A percentile compares a stretch with the other conserved stretches of the same genome.
phyloP scores from a whole-genome alignment of 345 rosid species.

The Salix exigua region DNA sequence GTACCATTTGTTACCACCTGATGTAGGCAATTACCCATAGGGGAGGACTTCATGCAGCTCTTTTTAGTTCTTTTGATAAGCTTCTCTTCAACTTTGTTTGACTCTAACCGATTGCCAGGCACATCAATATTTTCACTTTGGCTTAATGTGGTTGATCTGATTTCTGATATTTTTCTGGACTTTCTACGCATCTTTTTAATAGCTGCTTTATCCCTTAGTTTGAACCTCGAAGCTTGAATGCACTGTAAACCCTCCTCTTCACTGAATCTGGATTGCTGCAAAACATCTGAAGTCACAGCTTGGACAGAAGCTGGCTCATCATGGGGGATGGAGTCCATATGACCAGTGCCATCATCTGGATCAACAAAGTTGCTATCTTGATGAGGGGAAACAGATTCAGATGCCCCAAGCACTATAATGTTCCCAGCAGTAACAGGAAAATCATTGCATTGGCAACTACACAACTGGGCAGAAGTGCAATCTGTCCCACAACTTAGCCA shows the following conservation, averaged over 20 bases:
- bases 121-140: constrained; percentile 32
- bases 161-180: constrained; percentile 65
- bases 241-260: constrained; percentile 37
- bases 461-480: constrained; percentile 22
- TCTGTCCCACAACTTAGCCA: constrained; percentile 26
- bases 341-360: constrained; percentile 10
- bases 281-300: constrained; percentile 20
- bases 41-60: constrained; percentile 18
- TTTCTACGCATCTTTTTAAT: constrained; percentile 57
- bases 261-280: constrained; percentile 22
- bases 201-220: constrained; percentile 31
- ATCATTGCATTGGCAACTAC: constrained; percentile 17
- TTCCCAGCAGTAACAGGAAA: constrained; percentile 23
- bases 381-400: constrained; percentile 31
- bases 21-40: constrained; percentile 18
- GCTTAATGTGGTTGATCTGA: constrained; percentile 33
- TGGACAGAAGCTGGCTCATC: constrained; percentile 10
- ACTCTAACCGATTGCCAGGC: constrained; percentile 22
- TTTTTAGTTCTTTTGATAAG: constrained; percentile 15
- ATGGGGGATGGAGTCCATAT: constrained; percentile 1
- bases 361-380: constrained; percentile 32
- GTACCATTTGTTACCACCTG: constrained; percentile 28
- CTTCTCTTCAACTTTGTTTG: constrained; percentile 28
- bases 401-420: constrained; percentile 19
- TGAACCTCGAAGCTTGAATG: constrained; percentile 32